Evolutionary conservation across 139 green algal species (phyloP).

Genomic region (Desmodesmus armatus): DNA sequence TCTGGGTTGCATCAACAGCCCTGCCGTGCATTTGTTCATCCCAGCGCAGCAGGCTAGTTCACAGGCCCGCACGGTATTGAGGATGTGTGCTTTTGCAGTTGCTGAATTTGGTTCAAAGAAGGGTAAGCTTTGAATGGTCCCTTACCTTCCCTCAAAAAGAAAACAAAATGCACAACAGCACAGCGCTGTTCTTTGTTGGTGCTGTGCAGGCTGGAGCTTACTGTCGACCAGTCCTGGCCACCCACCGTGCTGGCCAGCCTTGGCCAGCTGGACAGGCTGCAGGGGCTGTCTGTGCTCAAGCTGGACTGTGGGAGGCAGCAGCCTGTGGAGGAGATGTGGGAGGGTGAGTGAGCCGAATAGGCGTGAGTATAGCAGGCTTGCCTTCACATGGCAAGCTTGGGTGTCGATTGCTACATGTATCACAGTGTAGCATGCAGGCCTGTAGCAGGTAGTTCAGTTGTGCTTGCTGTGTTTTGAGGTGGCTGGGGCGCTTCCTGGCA

Average conservation of each 20-base stretch:
- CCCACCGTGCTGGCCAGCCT: constrained; percentile 8
- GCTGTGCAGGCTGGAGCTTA: constrained; percentile 17
- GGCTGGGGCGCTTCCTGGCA: neutral
- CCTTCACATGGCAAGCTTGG: neutral
- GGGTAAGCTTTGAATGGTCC: too few species aligned
- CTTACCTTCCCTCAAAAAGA: too few species aligned
- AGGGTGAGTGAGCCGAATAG: neutral
- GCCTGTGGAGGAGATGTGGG: neutral
- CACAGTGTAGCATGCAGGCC: neutral
- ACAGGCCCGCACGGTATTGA: too few species aligned
- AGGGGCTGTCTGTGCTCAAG: neutral
- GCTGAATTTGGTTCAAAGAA: neutral
- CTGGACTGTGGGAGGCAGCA: neutral
- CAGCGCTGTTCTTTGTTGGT: neutral
- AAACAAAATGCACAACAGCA: neutral
- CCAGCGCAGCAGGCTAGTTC: too few species aligned
- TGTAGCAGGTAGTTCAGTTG: neutral
- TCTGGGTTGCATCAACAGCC: too few species aligned
- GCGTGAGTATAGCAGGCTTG: too few species aligned
- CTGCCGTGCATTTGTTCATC: too few species aligned
- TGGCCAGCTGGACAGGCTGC: neutral
- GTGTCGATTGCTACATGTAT: neutral
- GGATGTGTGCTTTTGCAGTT: neutral
- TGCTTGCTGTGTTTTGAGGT: too few species aligned
- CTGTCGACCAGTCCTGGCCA: constrained; percentile 30